Evolutionary conservation across 179 eudicot genomes (phyloP).

Genomic region (Gypsophila paniculata): DNA sequence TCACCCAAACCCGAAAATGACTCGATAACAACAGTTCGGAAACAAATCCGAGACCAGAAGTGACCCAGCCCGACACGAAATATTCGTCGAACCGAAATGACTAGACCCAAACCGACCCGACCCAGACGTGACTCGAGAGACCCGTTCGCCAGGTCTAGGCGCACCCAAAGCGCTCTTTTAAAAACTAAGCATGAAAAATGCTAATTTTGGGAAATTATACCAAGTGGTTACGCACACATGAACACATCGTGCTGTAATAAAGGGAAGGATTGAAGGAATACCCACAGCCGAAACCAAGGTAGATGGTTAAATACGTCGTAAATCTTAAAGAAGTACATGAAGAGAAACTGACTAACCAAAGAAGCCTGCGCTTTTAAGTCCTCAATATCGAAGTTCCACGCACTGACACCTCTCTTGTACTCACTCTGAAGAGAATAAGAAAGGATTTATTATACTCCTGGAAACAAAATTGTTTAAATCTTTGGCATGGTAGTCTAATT

Average conservation of each 20-base stretch:
- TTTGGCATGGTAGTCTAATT: neutral
- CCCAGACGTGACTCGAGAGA: too few relatives aligned
- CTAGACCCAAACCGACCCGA: too few relatives aligned
- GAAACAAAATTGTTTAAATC: neutral
- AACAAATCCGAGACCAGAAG: too few relatives aligned
- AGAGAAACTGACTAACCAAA: constrained; percentile 48
- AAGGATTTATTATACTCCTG: constrained; percentile 6
- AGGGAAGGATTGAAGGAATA: neutral
- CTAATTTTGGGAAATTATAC: neutral
- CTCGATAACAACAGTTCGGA: too few relatives aligned
- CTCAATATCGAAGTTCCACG: constrained; percentile 95
- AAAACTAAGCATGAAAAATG: neutral
- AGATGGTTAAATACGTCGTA: neutral
- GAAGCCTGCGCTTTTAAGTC: constrained; percentile 94
- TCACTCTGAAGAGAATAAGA: constrained; percentile 57
- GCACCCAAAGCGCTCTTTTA: too few relatives aligned
- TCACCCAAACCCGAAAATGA: too few relatives aligned
- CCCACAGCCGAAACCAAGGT: neutral
- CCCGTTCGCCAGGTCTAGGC: too few relatives aligned
- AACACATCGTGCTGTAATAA: neutral
- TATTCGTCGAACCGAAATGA: too few relatives aligned
- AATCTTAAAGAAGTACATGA: neutral
- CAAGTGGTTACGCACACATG: neutral
- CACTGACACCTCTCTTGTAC: constrained; percentile 99
- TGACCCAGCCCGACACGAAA: too few relatives aligned